phyloP scores from a whole-genome alignment of 768 basidiomycete species.

The Tricholoma flavovirens region DNA sequence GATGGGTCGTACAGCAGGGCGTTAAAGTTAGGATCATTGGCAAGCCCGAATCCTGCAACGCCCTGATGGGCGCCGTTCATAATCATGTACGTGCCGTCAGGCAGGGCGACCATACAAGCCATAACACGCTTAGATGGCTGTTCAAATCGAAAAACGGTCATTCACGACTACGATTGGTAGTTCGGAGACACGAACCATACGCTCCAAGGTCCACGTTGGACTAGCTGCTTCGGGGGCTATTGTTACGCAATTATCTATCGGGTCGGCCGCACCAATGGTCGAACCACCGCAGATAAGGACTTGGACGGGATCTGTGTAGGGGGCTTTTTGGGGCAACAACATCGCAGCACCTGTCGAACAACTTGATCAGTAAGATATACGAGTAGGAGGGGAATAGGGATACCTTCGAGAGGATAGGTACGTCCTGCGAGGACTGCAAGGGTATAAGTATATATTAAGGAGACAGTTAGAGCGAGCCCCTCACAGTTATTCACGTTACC shows the following conservation, averaged over 20 bases:
- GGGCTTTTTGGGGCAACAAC: constrained; percentile 62
- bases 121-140: constrained; percentile 72
- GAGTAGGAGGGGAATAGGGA: not conserved
- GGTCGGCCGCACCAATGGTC: constrained; percentile 43
- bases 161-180: not conserved
- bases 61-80: constrained; percentile 70
- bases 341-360: constrained; percentile 44
- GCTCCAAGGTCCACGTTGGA: constrained; percentile 65
- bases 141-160: not conserved
- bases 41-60: constrained; percentile 70
- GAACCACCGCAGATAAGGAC: constrained; percentile 76
- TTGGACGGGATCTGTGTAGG: constrained; percentile 68
- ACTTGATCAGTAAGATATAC: not conserved
- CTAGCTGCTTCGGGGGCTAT: constrained; percentile 60
- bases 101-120: constrained; percentile 67
- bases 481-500: constrained; percentile 63
- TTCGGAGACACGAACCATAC: constrained; percentile 53
- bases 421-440: constrained; percentile 56
- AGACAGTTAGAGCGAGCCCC: constrained; percentile 9
- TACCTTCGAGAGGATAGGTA: constrained; percentile 69
- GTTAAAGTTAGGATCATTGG: constrained; percentile 51
- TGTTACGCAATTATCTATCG: constrained; percentile 65
- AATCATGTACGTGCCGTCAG: constrained; percentile 73
- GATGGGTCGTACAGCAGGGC: constrained; percentile 70
- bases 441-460: not conserved